Base-by-base conservation (phyloP, 345 rosid species). In the Euphorbia lathyris region DNA sequence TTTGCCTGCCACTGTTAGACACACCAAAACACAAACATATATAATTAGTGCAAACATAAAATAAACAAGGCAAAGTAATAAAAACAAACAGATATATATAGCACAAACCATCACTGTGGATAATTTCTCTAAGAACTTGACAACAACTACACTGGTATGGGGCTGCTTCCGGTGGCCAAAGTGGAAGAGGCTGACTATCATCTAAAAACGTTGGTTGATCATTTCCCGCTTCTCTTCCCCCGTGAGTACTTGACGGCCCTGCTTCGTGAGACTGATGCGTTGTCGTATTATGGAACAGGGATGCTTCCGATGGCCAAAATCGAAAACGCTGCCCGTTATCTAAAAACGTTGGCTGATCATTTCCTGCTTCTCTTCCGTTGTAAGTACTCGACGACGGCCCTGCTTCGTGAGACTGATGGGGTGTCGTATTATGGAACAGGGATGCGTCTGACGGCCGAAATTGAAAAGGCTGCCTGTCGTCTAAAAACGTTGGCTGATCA, bases 91-190 rank as follows among this genome's bases (percentile, higher is more conserved):
- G n/a, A n/a, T n/a, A n/a, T n/a, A n/a, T 3, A 34, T 34, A 34
- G 38, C n/a, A n/a, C n/a, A 34, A 34, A 34, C 38, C 92, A 32
- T 82, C 75, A n/a, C 11, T 30, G 12, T 58, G 63, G 0, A 58
- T 58, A 7, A 58, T 58, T 58, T 58, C 63, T 58, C 63, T 58
- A 16, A 58, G 36, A 58, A 58, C 63, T 29, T 58, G 42, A 30
- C 63, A 58, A n/a, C n/a, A 58, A 58, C n/a, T 29, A 34, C 42
- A 58, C 11, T 25, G 63, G n/a, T 13, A 58, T 0, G 42, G 63
- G 36, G 23, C 38, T 7, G 20, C 10, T 30, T 32, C 20, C 42
- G 42, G 63, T 5, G 42, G 63, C 63, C 63, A 58, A 30, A 16
- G 3, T 0, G 22, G 19, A 29, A 78, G 36, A 9, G 58, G 62